A percentile compares a stretch with the other conserved stretches of the same genome.
Evolutionary conservation across 768 basidiomycete species (phyloP).

Genomic region (Rhodocollybia butyracea): DNA sequence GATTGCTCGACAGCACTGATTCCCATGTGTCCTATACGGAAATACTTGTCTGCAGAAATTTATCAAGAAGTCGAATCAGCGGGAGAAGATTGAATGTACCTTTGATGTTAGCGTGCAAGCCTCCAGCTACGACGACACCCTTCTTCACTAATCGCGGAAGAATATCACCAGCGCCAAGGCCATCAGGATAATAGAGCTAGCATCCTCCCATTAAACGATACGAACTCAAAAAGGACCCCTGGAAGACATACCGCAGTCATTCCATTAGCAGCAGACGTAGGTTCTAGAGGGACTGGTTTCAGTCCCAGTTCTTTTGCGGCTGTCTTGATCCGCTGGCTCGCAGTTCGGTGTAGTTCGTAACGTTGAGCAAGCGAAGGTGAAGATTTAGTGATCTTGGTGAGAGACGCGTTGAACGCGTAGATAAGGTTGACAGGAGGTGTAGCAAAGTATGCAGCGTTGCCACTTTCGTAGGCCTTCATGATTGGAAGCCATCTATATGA

Average conservation of each 20-base stretch:
- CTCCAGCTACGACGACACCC: slow-evolving; percentile 82
- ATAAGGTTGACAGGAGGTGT: slow-evolving; percentile 95
- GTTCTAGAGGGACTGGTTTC: slow-evolving; percentile 62
- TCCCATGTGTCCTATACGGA: slow-evolving; percentile 97
- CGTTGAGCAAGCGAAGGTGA: slow-evolving; percentile 71
- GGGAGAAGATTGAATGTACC: slow-evolving; percentile 36
- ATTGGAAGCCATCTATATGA: slow-evolving; percentile 77
- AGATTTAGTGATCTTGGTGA: slow-evolving; percentile 64
- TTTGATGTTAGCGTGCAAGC: slow-evolving; percentile 81
- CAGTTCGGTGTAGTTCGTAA: slow-evolving; percentile 70
- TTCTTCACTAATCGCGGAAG: slow-evolving; percentile 69
- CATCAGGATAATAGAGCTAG: slow-evolving; percentile 82
- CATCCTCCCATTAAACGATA: slow-evolving; percentile 5
- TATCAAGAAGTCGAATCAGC: neutral
- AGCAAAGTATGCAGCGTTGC: slow-evolving; percentile 85
- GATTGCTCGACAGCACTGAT: slow-evolving; percentile 66
- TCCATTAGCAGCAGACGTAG: slow-evolving; percentile 77
- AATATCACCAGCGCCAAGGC: slow-evolving; percentile 72
- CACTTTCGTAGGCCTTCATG: slow-evolving; percentile 90
- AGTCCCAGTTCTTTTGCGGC: slow-evolving; percentile 67
- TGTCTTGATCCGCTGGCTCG: slow-evolving; percentile 65
- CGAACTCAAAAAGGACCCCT: slow-evolving; percentile 12
- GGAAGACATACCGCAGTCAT: slow-evolving; percentile 66
- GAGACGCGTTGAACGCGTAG: slow-evolving; percentile 84
- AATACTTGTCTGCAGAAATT: slow-evolving; percentile 66